These are phyloP conservation scores for Pyricularia grisea DNA, from an alignment of 2,329 filamentous ascomycete species.

Conservation along the genomic window DNA sequence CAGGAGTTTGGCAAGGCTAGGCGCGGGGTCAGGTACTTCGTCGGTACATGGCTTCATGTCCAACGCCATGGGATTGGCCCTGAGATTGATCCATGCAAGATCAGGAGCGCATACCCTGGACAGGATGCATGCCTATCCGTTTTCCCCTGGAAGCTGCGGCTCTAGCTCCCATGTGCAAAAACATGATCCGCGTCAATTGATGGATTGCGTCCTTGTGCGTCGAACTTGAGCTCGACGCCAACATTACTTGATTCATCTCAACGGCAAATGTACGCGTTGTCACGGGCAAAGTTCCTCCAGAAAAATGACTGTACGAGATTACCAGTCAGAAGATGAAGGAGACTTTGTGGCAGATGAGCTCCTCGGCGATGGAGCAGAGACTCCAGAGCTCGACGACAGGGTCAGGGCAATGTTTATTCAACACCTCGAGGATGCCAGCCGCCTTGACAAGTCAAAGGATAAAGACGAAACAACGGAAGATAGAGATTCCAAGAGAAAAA, in stretches of 20 bases:
- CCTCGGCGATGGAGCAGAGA: background rate
- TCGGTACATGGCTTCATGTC: background rate
- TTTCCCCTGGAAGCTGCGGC: background rate
- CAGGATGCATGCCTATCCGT: background rate
- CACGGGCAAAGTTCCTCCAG: background rate
- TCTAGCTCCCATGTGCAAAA: background rate
- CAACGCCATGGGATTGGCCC: background rate
- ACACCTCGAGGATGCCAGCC: background rate
- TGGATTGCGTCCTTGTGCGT: background rate
- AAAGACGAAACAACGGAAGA: background rate
- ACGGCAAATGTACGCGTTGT: background rate
- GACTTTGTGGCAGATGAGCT: background rate
- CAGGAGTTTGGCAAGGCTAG: background rate
- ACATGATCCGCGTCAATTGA: background rate
- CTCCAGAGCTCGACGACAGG: background rate
- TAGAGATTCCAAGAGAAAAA: background rate
- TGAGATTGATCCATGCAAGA: background rate
- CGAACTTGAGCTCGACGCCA: background rate
- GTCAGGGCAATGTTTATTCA: background rate
- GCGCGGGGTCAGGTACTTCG: background rate
- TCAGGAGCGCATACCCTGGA: background rate
- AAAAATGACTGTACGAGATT: background rate
- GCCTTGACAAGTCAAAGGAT: background rate
- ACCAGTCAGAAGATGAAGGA: background rate
- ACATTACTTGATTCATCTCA: background rate